Evolutionary conservation across 2,329 filamentous ascomycete species (phyloP), one percentile per base, ranked within the genome.

Genomic region (Colletotrichum gigasporum): DNA sequence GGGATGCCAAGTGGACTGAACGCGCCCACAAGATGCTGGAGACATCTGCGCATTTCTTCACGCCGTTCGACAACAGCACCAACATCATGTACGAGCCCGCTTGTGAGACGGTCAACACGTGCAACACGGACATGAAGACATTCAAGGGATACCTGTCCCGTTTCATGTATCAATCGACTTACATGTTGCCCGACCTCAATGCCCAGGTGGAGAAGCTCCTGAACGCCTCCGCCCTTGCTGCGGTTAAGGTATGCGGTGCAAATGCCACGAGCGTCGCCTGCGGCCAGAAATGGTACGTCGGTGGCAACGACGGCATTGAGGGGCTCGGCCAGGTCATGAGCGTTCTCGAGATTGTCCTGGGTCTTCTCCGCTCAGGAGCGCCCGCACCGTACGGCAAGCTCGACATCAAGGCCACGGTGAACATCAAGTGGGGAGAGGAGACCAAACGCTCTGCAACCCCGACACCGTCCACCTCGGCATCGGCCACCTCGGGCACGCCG

Each of bases 121-220:
- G 90, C 75, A 85, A 87, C 72, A 81, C 77, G 51, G 89, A 91
- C 74, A 88, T 89, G 82, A 84, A 83, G 69, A 87, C 86, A 8
- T 91, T 90, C 83, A 93, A 92, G 77, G 89, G 83, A 42, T 90
- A 89, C 72, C 80, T 91, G 28, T 80, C 87, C 24, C 86, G 88
- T 57, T 90, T 88, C 78, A 85, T 90, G 79, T 89, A 84, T 77
- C 81, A 84, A 45, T 82, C 87, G 3, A 80, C 85, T 32, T 73
- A 83, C 52, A 80, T 90, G 76, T 80, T 87, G 63, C 86, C 89
- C 9, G 82, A 82, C 18, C 83, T 89, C 18, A 75, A 77, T 3
- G 57, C 75, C 3, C 76, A 79, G 4, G 80, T 91, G 47, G 76
- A 80, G 51, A 72, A 74, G 2, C 75, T 85, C 45, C 80, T 91